These are phyloP conservation scores for Wickerhamiella domercqiae DNA, from an alignment of 805 yeast genomes.

Conservation along the genomic window DNA sequence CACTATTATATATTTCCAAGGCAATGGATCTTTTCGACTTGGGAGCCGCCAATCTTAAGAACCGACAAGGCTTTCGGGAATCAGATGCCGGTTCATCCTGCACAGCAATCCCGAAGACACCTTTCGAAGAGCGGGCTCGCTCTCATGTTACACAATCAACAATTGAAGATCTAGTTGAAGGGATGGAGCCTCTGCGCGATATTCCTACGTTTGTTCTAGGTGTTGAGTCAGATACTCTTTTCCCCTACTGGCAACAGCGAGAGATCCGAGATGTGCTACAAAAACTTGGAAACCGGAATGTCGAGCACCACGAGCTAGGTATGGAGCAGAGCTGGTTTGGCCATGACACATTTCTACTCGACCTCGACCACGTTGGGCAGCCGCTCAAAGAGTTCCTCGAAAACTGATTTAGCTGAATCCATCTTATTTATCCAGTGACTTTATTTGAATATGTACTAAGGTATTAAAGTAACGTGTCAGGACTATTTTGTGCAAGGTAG, in stretches of 20 bases:
- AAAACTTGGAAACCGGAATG: slow-evolving; percentile 21
- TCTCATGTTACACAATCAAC: slow-evolving; percentile 20
- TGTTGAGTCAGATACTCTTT: slow-evolving; percentile 80
- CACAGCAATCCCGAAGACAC: slow-evolving; percentile 32
- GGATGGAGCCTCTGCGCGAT: slow-evolving; percentile 46
- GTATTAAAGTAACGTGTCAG: slow-evolving; percentile 11
- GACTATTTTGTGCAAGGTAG: slow-evolving; percentile 18
- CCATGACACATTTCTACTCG: slow-evolving; percentile 78
- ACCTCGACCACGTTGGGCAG: slow-evolving; percentile 62
- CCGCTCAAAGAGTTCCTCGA: slow-evolving; percentile 54
- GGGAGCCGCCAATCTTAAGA: slow-evolving; percentile 25
- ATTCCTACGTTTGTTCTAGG: slow-evolving; percentile 67
- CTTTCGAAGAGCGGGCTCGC: slow-evolving; percentile 39
- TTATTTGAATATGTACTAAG: slow-evolving; percentile 1
- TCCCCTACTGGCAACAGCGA: slow-evolving; percentile 89
- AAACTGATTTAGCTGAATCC: neutral
- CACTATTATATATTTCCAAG: slow-evolving; percentile 71
- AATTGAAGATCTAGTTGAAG: slow-evolving; percentile 44
- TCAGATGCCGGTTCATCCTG: slow-evolving; percentile 3
- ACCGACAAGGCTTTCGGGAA: slow-evolving; percentile 5
- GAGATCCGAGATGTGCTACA: slow-evolving; percentile 53
- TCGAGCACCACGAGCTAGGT: slow-evolving; percentile 58
- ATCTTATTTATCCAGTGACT: slow-evolving; percentile 1
- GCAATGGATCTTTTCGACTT: slow-evolving; percentile 92
- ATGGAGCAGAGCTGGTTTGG: slow-evolving; percentile 70